phyloP scores from a whole-genome alignment of 192 early-diverging fungal species.

The Polychytrium aggregatum region DNA sequence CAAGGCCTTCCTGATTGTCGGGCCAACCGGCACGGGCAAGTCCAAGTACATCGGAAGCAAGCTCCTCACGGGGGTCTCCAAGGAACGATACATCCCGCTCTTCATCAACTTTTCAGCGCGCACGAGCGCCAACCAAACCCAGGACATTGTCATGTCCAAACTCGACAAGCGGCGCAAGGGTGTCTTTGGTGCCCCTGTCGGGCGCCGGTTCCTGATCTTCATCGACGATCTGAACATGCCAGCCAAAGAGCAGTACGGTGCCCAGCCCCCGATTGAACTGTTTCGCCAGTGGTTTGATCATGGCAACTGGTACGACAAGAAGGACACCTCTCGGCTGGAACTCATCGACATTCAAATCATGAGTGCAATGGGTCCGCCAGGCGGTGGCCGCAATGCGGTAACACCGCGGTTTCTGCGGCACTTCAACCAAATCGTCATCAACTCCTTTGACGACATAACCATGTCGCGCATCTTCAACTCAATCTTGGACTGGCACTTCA shows the following conservation, averaged over 20 bases:
- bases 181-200: conserved; percentile 46
- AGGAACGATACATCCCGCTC: conserved; percentile 41
- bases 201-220: conserved; percentile 39
- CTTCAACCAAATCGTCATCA: conserved; percentile 52
- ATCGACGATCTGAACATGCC: conserved; percentile 57
- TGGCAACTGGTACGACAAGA: conserved; percentile 55
- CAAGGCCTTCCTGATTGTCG: conserved; percentile 37
- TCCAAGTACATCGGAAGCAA: conserved; percentile 49
- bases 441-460: conserved; percentile 41
- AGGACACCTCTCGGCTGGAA: conserved; percentile 43
- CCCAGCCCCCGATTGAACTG: conserved; percentile 50
- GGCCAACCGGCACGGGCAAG: conserved; percentile 53
- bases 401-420: conserved; percentile 48
- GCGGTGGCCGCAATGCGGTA: conserved; percentile 49
- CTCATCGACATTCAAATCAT: conserved; percentile 48
- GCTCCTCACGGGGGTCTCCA: conserved; percentile 35
- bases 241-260: conserved; percentile 49
- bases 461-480: conserved; percentile 47
- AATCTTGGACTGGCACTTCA: conserved; percentile 51
- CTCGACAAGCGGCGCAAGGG: conserved; percentile 50
- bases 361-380: conserved; percentile 50
- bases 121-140: conserved; percentile 42
- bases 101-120: conserved; percentile 52
- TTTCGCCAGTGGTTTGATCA: conserved; percentile 50
- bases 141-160: conserved; percentile 53